Base-by-base conservation (phyloP, 2,329 filamentous ascomycete genomes). In the Hymenoscyphus infarciens region DNA sequence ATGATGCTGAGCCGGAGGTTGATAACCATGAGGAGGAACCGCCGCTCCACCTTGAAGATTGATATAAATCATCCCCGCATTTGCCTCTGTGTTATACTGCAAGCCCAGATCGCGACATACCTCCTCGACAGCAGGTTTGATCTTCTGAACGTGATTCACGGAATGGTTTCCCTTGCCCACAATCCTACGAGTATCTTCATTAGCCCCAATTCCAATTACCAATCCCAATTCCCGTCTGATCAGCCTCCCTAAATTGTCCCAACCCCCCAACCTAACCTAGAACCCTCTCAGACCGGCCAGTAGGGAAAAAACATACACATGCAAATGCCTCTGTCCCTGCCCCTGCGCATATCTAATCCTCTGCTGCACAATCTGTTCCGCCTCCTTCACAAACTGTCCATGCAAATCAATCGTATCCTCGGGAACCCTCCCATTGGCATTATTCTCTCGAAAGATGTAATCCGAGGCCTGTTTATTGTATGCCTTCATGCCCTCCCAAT, bases 161-260 rank as follows among this genome's bases (percentile, higher is more conserved):
- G 87, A 91, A 78, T 99, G 95, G 75, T 96, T 95, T 2, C 95
- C 95, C 77, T 94, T 96, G 72, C 95, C 95, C 33, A 98, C 94
- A 72, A 99, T 97, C 49, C 82, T 84, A 63, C 31, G 19, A 13
- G 35, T 42, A 42, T n/a, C 39, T 42, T 27, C 16, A n/a, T 42
- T n/a, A 42, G 39, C 39, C 16, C 35, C 7, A 39, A 13, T 16
- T 16, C n/a, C n/a, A 16, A 16, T 45, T 19, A 5, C n/a, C 15
- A 19, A 27, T 4, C 19, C 49, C 49, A 16, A 53, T 53, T 8
- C 7, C 19, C 49, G 5, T 53, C 49, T 2, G 56, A 39, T 3
- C 2, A 39, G 5, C 3, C 27, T 31, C 7, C 13, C 35, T 15
- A 29, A 33, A 2, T 45, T 29, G 38, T 4, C 16, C 11, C 29